Base-by-base conservation (phyloP, 2,329 filamentous ascomycete genomes). In the Xenoacremonium recifei region DNA sequence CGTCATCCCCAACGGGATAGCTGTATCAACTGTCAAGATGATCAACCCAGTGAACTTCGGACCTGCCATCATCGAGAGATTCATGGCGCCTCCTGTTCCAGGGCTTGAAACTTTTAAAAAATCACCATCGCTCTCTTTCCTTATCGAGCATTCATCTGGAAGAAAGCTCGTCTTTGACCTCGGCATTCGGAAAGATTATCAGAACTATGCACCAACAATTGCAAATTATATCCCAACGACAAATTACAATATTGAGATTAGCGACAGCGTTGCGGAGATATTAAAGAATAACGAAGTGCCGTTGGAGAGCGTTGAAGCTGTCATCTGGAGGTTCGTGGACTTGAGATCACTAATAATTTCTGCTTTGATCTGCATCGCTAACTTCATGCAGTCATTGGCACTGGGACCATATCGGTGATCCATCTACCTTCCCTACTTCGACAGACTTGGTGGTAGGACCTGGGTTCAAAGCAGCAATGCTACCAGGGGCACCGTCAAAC, bases 371-470 rank as follows among this genome's bases (percentile, higher is more conserved):
- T n/a, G n/a, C n/a, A n/a, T n/a, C 31, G 18, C 40, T 51, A 3
- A 51, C 18, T 13, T 0, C 12, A 0, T 21, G 3, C 9, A 63
- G 68, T 41, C 73, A 77, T 47, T 72, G 65, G 58, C 69, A 73
- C 46, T 73, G 65, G 56, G 76, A 80, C 50, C 77, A 80, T 42
- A 71, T 68, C 7, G 78, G 77, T 0, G 70, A 79, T 40, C 63
- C 69, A 0, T 66, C 68, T 0, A 60, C 55, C 0, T 80, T 80
- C 36, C 72, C 74, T 1, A 1, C 50, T 0, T 58, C 50, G 1
- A 76, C 74, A 1, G 64, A 70, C 7, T 50, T 81, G 1, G 50
- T 80, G 21, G 75, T 79, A 4, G 78, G 77, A 0, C 70, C 76
- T 0, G 76, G 76, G 0, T 73, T 79, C 55, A 72, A 68, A 35